phyloP scores from a whole-genome alignment of 1,284 basidiomycete genomes.

The Leccinum subrobustum region DNA sequence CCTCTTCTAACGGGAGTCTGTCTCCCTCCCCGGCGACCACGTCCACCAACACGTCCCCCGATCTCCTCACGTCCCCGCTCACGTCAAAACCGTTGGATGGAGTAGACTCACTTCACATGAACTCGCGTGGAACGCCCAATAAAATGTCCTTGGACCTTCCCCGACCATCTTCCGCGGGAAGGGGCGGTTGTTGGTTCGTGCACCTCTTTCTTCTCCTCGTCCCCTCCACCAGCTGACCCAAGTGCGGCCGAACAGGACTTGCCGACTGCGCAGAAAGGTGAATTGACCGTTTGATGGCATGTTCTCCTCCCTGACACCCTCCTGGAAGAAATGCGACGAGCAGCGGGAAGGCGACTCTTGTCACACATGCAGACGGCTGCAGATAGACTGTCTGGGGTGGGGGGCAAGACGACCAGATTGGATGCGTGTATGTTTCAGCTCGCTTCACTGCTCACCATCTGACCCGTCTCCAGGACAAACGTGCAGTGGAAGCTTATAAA shows the following conservation, averaged over 20 bases:
- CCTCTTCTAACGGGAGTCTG: slow-evolving; percentile 41
- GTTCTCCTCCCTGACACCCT: slow-evolving; percentile 5
- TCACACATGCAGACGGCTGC: slow-evolving; percentile 72
- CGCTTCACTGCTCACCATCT: slow-evolving; percentile 8
- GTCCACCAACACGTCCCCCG: slow-evolving; percentile 43
- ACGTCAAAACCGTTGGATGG: slow-evolving; percentile 41
- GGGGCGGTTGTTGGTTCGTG: slow-evolving; percentile 75
- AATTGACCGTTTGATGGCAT: slow-evolving; percentile 7
- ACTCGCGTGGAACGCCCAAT: slow-evolving; percentile 47
- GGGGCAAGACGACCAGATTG: slow-evolving; percentile 76
- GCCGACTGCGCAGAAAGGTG: slow-evolving; percentile 76
- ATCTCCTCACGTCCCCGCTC: slow-evolving; percentile 38
- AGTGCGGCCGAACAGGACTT: slow-evolving; percentile 54
- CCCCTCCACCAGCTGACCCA: slow-evolving; percentile 13
- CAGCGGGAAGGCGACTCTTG: slow-evolving; percentile 75
- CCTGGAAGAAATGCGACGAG: slow-evolving; percentile 76
- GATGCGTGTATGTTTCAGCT: slow-evolving; percentile 65
- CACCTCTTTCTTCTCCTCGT: neutral
- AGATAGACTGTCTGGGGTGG: slow-evolving; percentile 79
- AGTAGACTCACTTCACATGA: slow-evolving; percentile 37
- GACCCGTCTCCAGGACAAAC: slow-evolving; percentile 60
- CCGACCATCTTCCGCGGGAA: slow-evolving; percentile 53
- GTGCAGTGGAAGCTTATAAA: slow-evolving; percentile 77
- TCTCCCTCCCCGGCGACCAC: slow-evolving; percentile 42
- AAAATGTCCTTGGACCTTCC: slow-evolving; percentile 51